Base-by-base conservation (phyloP, 1,284 basidiomycete genomes). In the Ustilago curta region DNA sequence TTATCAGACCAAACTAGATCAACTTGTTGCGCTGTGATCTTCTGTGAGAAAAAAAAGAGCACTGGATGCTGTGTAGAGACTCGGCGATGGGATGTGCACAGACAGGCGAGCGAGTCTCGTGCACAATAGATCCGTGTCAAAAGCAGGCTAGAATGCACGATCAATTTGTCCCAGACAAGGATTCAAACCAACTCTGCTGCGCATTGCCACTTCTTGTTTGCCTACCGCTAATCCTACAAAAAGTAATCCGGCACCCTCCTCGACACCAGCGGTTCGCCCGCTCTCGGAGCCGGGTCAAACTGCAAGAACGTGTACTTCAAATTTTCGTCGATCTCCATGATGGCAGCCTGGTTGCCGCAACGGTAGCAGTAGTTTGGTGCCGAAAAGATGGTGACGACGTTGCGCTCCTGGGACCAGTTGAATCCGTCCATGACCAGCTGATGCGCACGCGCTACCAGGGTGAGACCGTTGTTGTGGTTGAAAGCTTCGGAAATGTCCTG, bases 321-420 rank as follows among this genome's bases (percentile, higher is more conserved):
- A 88, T 95, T 95, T 89, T 99, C 97, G 87, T 99, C 96, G 86
- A 99, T 97, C 87, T 99, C 96, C 92, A 99, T 97, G 86, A 99
- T 99, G 52, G 97, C 97, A 51, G 96, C 96, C 86, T 99, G 97
- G 87, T 99, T 99, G 60, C 96, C 96, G 86, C 97, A 99, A 85
- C 97, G 90, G 89, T 99, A 99, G 87, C 97, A 99, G 87, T 86
- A 86, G 68, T 85, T 84, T 51, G 96, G 96, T 80, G 96, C 96
- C 75, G 95, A 97, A 88, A 98, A 99, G 85, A 99, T 98, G 49
- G 96, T 99, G 75, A 99, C 96, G n/a, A 99, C 97, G 85, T 99
- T 99, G 85, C 95, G 90, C 87, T 99, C 96, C 87, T 98, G 96
- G 71, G 95, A 95, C 95, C 96, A 98, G 85, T 95, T 96, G 86